Evolutionary conservation across 257 asterid species (phyloP).

Genomic region (Solanum peruvianum): DNA sequence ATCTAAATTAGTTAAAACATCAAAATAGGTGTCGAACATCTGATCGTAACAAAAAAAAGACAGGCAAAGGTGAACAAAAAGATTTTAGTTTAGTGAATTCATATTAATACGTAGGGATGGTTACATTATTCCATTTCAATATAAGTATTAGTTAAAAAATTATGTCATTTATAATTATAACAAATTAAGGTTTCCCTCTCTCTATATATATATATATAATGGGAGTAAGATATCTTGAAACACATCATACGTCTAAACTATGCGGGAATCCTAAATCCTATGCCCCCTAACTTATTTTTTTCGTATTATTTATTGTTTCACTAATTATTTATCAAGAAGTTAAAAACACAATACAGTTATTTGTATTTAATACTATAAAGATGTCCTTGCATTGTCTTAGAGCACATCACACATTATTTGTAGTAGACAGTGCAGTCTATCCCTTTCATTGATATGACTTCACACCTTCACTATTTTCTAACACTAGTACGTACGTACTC

Average conservation of each 20-base stretch:
- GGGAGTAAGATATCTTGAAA: too few species aligned
- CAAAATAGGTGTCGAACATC: background rate
- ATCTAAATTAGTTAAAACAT: background rate
- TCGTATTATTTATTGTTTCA: background rate
- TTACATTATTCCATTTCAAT: background rate
- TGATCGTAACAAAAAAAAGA: background rate
- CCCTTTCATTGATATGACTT: background rate
- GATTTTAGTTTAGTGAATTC: background rate
- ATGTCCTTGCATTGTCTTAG: background rate
- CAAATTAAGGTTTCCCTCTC: background rate
- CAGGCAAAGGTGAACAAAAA: background rate
- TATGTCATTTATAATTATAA: background rate
- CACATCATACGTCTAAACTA: too few species aligned
- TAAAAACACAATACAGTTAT: too few species aligned
- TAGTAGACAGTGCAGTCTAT: background rate
- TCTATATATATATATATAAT: too few species aligned
- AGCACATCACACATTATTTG: background rate
- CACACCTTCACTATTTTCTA: background rate
- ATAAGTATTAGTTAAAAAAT: background rate
- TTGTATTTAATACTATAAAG: background rate
- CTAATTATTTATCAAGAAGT: background rate
- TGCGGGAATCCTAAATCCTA: background rate
- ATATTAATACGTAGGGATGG: background rate
- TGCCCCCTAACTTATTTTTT: background rate
- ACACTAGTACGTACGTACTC: background rate